Percentiles rank a stretch among this genome's conserved stretches.
phyloP scores from a whole-genome alignment of 495 filamentous ascomycete species.

The Aspergillus wentii region DNA sequence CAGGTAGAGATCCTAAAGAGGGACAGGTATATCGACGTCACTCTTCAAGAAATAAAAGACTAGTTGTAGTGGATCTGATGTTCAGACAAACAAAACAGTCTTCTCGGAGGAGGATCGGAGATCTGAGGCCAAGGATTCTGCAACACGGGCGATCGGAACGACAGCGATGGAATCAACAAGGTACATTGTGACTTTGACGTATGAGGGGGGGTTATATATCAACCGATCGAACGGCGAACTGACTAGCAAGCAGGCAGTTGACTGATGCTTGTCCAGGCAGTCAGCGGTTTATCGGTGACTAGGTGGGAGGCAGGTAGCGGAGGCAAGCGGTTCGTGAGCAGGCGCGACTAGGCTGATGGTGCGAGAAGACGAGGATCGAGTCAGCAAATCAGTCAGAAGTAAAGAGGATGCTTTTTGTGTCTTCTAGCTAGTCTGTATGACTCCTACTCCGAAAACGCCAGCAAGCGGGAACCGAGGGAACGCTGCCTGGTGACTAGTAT shows the following conservation, averaged over 20 bases:
- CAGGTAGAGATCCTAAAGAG: constrained; percentile 8
- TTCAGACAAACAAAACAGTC: constrained; percentile 18
- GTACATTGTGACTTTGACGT: constrained; percentile 25
- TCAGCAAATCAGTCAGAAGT: constrained; percentile 10
- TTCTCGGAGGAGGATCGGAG: constrained; percentile 17
- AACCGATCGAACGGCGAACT: constrained; percentile 20
- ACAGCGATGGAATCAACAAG: constrained; percentile 17
- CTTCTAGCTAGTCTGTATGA: constrained; percentile 16
- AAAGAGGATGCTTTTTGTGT: constrained; percentile 2
- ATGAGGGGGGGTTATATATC: constrained; percentile 14
- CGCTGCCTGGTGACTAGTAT: constrained; percentile 13
- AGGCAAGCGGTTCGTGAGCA: constrained; percentile 3
- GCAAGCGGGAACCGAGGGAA: constrained; percentile 9
- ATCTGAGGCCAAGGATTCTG: constrained; percentile 22
- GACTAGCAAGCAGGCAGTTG: constrained; percentile 20
- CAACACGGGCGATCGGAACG: constrained; percentile 28
- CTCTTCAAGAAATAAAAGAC: not conserved
- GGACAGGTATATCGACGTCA: not conserved
- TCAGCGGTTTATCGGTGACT: constrained; percentile 15
- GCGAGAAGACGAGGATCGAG: constrained; percentile 12
- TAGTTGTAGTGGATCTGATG: no score
- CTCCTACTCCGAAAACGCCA: constrained; percentile 11
- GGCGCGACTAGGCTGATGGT: constrained; percentile 11
- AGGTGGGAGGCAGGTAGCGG: constrained; percentile 4
- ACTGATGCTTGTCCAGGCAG: constrained; percentile 20